Conservation (phyloP, 768 basidiomycete genomes). For the Mycena amicta region DNA sequence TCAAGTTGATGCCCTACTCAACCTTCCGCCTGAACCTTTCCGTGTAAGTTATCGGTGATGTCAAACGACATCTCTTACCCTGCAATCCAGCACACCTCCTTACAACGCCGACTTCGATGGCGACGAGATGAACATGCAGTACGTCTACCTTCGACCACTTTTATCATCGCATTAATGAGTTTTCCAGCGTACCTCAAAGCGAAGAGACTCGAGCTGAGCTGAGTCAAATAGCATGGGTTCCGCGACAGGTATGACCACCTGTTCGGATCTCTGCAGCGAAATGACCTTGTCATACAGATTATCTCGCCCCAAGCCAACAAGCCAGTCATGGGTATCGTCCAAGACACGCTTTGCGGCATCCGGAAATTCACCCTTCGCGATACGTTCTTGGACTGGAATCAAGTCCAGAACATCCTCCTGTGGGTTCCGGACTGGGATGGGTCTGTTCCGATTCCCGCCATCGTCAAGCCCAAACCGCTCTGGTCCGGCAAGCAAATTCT, state of each 20-base stretch:
- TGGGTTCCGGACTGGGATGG: constrained; percentile 1
- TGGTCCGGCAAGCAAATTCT: constrained; percentile 48
- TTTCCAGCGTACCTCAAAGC: constrained; percentile 86
- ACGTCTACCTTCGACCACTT: constrained; percentile 85
- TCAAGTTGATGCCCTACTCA: constrained; percentile 98
- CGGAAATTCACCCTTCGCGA: constrained; percentile 88
- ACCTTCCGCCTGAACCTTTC: constrained; percentile 98
- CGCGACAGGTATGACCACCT: constrained; percentile 59
- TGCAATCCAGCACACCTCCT: constrained; percentile 73
- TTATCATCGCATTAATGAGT: constrained; percentile 91
- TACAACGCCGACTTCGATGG: constrained; percentile 99
- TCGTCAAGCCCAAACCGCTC: not conserved
- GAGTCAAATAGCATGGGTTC: constrained; percentile 51
- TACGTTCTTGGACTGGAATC: not conserved
- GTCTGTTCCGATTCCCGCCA: not conserved
- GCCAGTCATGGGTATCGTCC: constrained; percentile 99
- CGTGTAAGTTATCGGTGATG: constrained; percentile 64
- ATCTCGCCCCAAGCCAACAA: constrained; percentile 99
- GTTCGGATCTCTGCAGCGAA: too few species aligned
- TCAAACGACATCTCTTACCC: constrained; percentile 31
- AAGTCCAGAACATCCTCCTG: not conserved
- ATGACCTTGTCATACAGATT: constrained; percentile 76
- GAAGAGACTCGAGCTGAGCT: constrained; percentile 98
- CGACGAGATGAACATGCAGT: constrained; percentile 99
- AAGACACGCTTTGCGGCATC: constrained; percentile 97